Conservation (phyloP, 495 filamentous ascomycete species). For the Aspergillus baeticus region DNA sequence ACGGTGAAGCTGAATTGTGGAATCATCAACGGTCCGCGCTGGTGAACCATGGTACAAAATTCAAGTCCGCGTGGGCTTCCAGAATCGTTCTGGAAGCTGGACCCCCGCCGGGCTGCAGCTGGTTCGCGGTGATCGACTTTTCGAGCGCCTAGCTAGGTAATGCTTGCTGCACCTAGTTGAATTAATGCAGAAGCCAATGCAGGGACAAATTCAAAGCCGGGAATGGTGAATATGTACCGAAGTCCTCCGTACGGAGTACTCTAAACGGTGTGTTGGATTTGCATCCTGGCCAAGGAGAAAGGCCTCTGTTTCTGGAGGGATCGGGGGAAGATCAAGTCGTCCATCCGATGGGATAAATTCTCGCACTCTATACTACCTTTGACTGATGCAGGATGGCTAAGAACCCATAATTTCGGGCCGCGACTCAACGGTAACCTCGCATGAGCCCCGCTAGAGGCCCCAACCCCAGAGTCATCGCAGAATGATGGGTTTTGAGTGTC, state of each 20-base stretch:
- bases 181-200: slow-evolving; percentile 9
- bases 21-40: slow-evolving; percentile 4
- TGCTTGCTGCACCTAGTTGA: slow-evolving; percentile 5
- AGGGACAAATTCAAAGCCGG: slow-evolving; percentile 2
- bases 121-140: slow-evolving; percentile 2
- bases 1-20: not conserved
- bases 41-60: slow-evolving; percentile 3
- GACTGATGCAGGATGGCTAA: not conserved
- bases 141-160: slow-evolving; percentile 7
- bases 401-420: not conserved
- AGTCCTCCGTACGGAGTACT: not conserved
- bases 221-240: not conserved
- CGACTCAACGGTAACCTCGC: slow-evolving; percentile 1
- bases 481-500: not conserved
- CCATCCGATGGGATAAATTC: not conserved
- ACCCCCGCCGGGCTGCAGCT: slow-evolving; percentile 9
- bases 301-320: not conserved
- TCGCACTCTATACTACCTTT: not conserved
- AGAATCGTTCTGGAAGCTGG: slow-evolving; percentile 12
- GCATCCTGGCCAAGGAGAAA: too few species aligned
- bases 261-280: too few species aligned
- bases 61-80: slow-evolving; percentile 4
- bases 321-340: not conserved
- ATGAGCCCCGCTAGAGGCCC: not conserved
- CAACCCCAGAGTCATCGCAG: not conserved